A percentile compares a stretch with the other conserved stretches of the same genome.
phyloP scores from a whole-genome alignment of 805 yeast species.

The Deakozyma indianensis region DNA sequence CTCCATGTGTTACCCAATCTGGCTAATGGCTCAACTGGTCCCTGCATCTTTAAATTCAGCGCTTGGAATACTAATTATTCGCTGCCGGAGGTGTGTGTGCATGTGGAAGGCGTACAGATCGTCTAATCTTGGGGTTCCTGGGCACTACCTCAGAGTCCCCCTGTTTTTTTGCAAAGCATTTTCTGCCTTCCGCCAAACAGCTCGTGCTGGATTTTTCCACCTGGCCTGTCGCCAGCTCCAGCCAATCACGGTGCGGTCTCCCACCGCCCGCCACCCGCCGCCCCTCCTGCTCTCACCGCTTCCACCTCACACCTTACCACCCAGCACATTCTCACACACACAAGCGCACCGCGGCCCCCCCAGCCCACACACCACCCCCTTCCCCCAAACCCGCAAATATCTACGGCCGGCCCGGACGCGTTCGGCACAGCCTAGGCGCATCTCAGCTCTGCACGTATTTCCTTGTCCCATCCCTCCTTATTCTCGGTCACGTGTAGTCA shows the following conservation, averaged over 20 bases:
- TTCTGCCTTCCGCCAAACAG: no score
- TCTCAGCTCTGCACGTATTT: no score
- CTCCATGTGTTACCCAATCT: neutral
- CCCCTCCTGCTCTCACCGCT: neutral
- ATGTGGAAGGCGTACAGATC: no score
- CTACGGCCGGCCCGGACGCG: neutral
- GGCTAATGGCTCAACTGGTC: neutral
- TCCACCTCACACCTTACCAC: neutral
- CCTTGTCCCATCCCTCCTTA: no score
- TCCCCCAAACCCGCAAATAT: neutral
- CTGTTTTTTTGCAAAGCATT: no score
- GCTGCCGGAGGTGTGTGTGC: neutral
- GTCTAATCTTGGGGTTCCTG: no score
- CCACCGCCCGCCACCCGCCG: neutral
- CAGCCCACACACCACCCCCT: neutral
- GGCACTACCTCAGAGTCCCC: no score
- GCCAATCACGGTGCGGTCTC: neutral
- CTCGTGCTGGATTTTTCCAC: no score
- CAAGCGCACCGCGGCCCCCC: neutral
- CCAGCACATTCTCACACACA: neutral
- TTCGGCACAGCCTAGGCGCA: no score
- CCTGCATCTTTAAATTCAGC: neutral
- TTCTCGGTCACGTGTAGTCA: no score
- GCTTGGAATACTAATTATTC: neutral
- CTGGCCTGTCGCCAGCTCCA: no score